A percentile compares a stretch with the other conserved stretches of the same genome.
Conservation (phyloP, 352 stramenopile genomes). For the Plasmopara viticola region DNA sequence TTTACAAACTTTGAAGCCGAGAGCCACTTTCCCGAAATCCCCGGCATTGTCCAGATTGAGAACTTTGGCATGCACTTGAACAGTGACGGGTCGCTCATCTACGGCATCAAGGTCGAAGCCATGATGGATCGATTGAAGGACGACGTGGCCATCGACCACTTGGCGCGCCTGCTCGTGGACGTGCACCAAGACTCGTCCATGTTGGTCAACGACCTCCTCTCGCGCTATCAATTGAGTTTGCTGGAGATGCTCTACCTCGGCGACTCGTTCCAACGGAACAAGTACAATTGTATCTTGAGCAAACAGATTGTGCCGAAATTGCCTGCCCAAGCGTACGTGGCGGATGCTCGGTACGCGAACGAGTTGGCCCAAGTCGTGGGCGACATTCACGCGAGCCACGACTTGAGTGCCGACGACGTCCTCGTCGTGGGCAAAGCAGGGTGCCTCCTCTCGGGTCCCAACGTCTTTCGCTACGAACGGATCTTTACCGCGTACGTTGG, state of each 20-base stretch:
- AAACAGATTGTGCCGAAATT: slow-evolving; percentile 96
- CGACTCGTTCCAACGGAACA: slow-evolving; percentile 93
- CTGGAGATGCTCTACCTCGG: slow-evolving; percentile 95
- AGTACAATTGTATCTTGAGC: slow-evolving; percentile 97
- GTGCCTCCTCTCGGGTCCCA: slow-evolving; percentile 91
- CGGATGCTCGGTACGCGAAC: slow-evolving; percentile 92
- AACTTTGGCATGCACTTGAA: slow-evolving; percentile 92
- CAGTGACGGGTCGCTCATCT: slow-evolving; percentile 71
- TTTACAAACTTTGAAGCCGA: slow-evolving; percentile 99
- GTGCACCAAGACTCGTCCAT: slow-evolving; percentile 94
- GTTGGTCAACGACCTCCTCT: slow-evolving; percentile 95
- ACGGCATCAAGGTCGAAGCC: slow-evolving; percentile 90
- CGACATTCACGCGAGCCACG: slow-evolving; percentile 91
- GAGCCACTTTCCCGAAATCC: slow-evolving; percentile 93
- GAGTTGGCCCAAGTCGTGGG: slow-evolving; percentile 94
- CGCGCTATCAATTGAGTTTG: slow-evolving; percentile 92
- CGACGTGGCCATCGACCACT: slow-evolving; percentile 95
- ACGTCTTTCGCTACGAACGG: slow-evolving; percentile 93
- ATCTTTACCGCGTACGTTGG: slow-evolving; percentile 94
- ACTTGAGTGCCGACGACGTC: slow-evolving; percentile 92
- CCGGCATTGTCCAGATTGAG: slow-evolving; percentile 93
- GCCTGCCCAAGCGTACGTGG: slow-evolving; percentile 92
- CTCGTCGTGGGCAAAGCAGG: slow-evolving; percentile 93
- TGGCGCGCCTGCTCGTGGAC: slow-evolving; percentile 94
- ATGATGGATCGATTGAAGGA: slow-evolving; percentile 95